Percentiles rank a stretch among this genome's conserved stretches.
phyloP scores from a whole-genome alignment of 306 rosid species.

The Glycine tomentella region DNA sequence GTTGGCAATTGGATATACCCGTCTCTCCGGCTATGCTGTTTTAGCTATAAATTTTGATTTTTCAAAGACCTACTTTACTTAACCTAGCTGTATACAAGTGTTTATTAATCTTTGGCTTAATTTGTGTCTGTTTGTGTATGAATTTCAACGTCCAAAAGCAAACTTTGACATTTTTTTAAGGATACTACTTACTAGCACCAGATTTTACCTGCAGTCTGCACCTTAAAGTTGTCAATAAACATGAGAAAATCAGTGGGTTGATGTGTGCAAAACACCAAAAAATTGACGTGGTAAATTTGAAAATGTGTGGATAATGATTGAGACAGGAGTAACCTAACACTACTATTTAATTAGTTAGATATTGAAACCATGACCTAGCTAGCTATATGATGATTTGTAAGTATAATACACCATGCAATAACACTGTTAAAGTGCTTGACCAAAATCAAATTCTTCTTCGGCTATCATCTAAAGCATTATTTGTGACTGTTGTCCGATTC shows the following conservation, averaged over 20 bases:
- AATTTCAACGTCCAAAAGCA: conserved; percentile 33
- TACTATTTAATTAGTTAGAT: neutral
- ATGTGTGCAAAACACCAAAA: conserved; percentile 48
- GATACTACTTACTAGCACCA: neutral
- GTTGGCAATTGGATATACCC: conserved; percentile 21
- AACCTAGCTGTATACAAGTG: neutral
- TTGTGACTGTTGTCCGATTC: conserved; percentile 15
- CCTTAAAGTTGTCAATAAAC: conserved; percentile 30
- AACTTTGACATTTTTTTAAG: conserved; percentile 25
- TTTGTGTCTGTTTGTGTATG: neutral
- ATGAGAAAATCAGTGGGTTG: conserved; percentile 43
- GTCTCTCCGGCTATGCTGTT: neutral
- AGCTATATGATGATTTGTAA: no score
- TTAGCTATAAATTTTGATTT: neutral
- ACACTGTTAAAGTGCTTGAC: neutral
- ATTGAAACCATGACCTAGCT: neutral
- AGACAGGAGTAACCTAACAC: conserved; percentile 51
- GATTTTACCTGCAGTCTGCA: conserved; percentile 16
- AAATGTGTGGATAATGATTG: conserved; percentile 50
- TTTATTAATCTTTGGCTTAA: neutral
- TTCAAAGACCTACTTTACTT: neutral
- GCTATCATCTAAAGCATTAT: conserved; percentile 10
- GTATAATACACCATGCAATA: neutral
- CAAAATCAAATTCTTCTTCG: conserved; percentile 9
- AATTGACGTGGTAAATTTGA: conserved; percentile 48